phyloP scores from a whole-genome alignment of 1,139 yeast genomes.

The Scheffersomyces insectosa region DNA sequence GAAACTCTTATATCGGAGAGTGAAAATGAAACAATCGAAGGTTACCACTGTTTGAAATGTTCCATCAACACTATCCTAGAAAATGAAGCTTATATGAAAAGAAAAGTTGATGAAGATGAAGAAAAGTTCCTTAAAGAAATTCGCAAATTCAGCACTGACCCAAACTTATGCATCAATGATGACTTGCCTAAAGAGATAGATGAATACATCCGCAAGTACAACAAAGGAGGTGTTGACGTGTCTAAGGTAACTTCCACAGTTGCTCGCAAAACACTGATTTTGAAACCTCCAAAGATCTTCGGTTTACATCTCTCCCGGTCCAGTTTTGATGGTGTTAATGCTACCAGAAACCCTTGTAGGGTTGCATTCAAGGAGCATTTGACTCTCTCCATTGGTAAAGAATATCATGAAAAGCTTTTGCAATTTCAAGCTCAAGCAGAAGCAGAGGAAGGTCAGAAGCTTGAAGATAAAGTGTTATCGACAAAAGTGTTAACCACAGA shows the following conservation, averaged over 20 bases:
- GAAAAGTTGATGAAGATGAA: conserved; percentile 1
- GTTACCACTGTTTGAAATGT: conserved; percentile 77
- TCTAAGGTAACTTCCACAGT: conserved; percentile 61
- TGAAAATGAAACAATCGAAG: conserved; percentile 72
- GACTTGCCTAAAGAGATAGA: conserved; percentile 52
- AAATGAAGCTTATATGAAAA: conserved; percentile 18
- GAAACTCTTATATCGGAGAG: conserved; percentile 57
- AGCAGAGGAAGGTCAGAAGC: conserved; percentile 9
- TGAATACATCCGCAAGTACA: conserved; percentile 46
- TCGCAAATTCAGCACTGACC: conserved; percentile 27
- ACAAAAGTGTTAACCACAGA: conserved; percentile 42
- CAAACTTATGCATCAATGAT: conserved; percentile 55
- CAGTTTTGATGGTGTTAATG: conserved; percentile 66
- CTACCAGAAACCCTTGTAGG: conserved; percentile 74
- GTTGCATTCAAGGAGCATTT: conserved; percentile 65
- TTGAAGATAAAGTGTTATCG: conserved; percentile 3
- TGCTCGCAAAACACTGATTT: conserved; percentile 59
- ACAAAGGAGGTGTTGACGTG: conserved; percentile 44
- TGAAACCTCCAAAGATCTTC: conserved; percentile 68
- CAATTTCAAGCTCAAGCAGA: conserved; percentile 31
- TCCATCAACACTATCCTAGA: conserved; percentile 51
- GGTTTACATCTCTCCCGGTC: conserved; percentile 84
- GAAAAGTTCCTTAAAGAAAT: conserved; percentile 24
- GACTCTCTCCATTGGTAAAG: conserved; percentile 50
- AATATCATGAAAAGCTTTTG: conserved; percentile 39